Evolutionary conservation across 371 early-diverging fungal genomes (phyloP).

Genomic region (Lichtheimia hyalospora): DNA sequence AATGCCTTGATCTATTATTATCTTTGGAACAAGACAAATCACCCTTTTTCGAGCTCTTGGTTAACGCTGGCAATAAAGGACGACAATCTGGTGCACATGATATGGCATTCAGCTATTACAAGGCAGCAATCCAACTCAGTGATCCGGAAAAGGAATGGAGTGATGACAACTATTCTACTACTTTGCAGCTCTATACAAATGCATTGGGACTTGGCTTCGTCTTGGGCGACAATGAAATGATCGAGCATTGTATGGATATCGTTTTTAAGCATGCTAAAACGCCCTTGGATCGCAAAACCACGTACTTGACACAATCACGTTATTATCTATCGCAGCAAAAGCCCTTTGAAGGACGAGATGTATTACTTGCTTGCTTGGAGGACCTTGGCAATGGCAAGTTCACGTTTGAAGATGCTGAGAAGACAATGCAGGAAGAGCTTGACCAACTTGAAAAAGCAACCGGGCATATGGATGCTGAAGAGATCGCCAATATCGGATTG

Average conservation of each 20-base stretch:
- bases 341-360: constrained; percentile 27
- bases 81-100: constrained; percentile 42
- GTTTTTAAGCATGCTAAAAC: constrained; percentile 32
- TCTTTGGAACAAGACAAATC: constrained; percentile 20
- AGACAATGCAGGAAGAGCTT: constrained; percentile 21
- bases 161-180: constrained; percentile 13
- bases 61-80: constrained; percentile 37
- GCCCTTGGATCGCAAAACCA: constrained; percentile 36
- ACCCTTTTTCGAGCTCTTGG: constrained; percentile 24
- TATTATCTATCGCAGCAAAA: constrained; percentile 35
- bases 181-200: constrained; percentile 33
- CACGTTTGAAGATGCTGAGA: constrained; percentile 3
- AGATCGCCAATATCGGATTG: constrained; percentile 9
- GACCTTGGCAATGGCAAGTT: constrained; percentile 30
- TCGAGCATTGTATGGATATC: constrained; percentile 18
- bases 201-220: constrained; percentile 37
- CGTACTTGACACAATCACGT: constrained; percentile 37
- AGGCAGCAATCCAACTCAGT: constrained; percentile 28
- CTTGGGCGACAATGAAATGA: constrained; percentile 32
- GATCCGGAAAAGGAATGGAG: constrained; percentile 20
- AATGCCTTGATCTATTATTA: constrained; percentile 25
- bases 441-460: constrained; percentile 11
- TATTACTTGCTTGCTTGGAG: constrained; percentile 24
- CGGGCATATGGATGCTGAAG: constrained; percentile 17
- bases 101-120: constrained; percentile 36